phyloP scores from a whole-genome alignment of 2,329 filamentous ascomycete genomes.

The Pseudopyricularia javanii region DNA sequence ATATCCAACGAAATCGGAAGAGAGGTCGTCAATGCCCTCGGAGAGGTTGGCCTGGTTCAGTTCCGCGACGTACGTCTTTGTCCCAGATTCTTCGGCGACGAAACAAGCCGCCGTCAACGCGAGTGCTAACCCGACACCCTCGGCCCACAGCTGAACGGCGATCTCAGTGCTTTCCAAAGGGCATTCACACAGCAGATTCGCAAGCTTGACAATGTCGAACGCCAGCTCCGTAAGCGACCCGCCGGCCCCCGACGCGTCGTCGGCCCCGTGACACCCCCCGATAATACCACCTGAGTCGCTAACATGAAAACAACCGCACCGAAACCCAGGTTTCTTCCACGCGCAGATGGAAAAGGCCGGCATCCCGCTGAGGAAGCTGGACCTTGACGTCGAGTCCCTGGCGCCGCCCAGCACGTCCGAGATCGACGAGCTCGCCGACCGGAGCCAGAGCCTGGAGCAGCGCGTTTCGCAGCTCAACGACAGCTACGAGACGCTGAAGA shows the following conservation, averaged over 20 bases:
- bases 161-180: conserved; percentile 87
- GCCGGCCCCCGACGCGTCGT: not conserved
- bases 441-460: conserved; percentile 85
- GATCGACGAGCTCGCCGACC: conserved; percentile 90
- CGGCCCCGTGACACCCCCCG: not conserved
- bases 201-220: conserved; percentile 93
- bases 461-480: conserved; percentile 86
- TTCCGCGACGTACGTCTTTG: conserved; percentile 73
- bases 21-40: conserved; percentile 91
- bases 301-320: not conserved
- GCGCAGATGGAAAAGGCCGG: conserved; percentile 87
- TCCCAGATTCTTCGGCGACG: not conserved
- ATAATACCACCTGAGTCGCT: not conserved
- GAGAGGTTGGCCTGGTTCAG: conserved; percentile 91
- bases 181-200: conserved; percentile 98
- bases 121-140: not conserved
- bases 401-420: conserved; percentile 83
- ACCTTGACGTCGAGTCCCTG: conserved; percentile 78
- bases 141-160: conserved; percentile 64
- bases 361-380: conserved; percentile 78
- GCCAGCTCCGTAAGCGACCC: conserved; percentile 70
- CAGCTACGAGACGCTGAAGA: conserved; percentile 97
- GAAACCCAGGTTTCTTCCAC: conserved; percentile 69
- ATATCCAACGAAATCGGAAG: conserved; percentile 97
- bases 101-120: not conserved